These are phyloP conservation scores for Aspergillus carbonarius DNA, from an alignment of 2,329 filamentous ascomycete genomes.

Conservation along the genomic window DNA sequence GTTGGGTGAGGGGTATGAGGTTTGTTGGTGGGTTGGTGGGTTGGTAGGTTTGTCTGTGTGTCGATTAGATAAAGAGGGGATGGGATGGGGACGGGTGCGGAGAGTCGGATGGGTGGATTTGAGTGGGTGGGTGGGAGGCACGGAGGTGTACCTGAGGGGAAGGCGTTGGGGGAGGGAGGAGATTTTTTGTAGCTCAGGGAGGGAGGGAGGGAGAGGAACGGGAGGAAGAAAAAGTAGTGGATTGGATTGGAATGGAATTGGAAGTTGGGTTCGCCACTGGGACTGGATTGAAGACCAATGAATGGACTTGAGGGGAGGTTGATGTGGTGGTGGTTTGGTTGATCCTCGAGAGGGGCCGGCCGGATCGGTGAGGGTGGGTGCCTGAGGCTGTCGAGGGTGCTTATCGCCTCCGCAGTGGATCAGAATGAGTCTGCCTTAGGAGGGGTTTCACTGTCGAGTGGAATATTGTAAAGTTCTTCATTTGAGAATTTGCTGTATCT, in stretches of 20 bases:
- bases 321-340: not conserved
- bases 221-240: too few relatives aligned
- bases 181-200: too few relatives aligned
- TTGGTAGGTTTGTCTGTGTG: not conserved
- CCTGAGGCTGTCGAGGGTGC: slow-evolving; percentile 13
- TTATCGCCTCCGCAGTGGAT: slow-evolving; percentile 1
- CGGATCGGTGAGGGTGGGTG: not conserved
- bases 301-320: not conserved
- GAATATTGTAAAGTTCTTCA: not conserved
- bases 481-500: not conserved
- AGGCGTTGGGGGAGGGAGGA: not conserved
- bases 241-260: too few relatives aligned
- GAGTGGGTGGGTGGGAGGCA: too few relatives aligned
- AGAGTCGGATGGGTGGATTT: not conserved
- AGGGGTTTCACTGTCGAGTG: not conserved
- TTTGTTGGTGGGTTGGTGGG: not conserved
- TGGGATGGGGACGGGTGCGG: not conserved
- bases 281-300: not conserved
- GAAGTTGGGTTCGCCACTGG: too few relatives aligned
- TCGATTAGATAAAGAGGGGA: slow-evolving; percentile 3
- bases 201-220: too few relatives aligned
- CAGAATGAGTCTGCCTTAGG: not conserved
- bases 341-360: not conserved
- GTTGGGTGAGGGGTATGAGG: not conserved
- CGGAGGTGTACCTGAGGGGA: not conserved